A percentile compares a stretch with the other conserved stretches of the same genome.
Conservation (phyloP, 768 basidiomycete species). For the Botryobasidium botryosum region DNA sequence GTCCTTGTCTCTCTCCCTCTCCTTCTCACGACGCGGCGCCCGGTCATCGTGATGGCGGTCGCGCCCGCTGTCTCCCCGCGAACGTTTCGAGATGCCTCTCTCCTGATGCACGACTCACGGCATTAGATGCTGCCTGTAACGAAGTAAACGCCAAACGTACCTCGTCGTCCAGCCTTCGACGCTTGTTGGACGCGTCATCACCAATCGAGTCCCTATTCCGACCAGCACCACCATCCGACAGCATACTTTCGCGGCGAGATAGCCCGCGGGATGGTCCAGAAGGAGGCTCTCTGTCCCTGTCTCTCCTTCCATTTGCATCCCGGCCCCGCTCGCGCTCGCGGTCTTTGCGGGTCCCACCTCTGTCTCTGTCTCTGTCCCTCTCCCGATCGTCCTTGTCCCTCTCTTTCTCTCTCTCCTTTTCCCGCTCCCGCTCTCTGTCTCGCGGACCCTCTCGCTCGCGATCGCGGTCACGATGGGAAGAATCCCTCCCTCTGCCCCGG, state of each 20-base stretch:
- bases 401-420: slow-evolving; percentile 3
- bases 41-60: too few species aligned
- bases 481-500: not conserved
- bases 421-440: not conserved
- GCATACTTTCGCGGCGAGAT: not conserved
- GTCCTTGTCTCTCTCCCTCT: too few species aligned
- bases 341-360: not conserved
- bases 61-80: too few species aligned
- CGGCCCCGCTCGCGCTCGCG: slow-evolving; percentile 2
- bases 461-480: slow-evolving; percentile 4
- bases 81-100: too few species aligned
- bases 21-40: too few species aligned
- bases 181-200: slow-evolving; percentile 10
- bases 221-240: not conserved
- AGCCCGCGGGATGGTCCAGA: slow-evolving; percentile 3
- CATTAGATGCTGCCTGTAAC: not conserved
- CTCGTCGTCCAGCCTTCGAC: slow-evolving; percentile 9
- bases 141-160: slow-evolving; percentile 1
- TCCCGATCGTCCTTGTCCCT: slow-evolving; percentile 5
- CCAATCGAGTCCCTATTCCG: not conserved
- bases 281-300: slow-evolving; percentile 3
- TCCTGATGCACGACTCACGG: too few species aligned
- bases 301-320: not conserved
- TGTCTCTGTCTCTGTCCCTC: slow-evolving; percentile 4
- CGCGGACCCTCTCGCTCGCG: slow-evolving; percentile 1